Conservation (phyloP, 257 asterid species). For the Apocynum venetum region DNA sequence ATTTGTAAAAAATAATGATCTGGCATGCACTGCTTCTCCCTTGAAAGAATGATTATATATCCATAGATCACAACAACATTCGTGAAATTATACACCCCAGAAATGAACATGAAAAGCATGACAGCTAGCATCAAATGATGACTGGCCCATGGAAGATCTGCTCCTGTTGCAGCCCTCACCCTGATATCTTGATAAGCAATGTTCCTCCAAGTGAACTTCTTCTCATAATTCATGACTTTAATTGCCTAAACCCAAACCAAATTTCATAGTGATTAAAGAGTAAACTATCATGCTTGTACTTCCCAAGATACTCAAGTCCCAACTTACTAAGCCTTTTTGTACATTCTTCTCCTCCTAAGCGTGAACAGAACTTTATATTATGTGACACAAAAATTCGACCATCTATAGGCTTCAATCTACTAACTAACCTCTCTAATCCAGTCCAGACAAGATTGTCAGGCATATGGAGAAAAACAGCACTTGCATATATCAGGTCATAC, state of each 20-base stretch:
- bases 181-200: not conserved
- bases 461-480: conserved; percentile 94
- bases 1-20: conserved; percentile 3
- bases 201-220: conserved; percentile 4
- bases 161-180: not conserved
- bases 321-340: conserved; percentile 51
- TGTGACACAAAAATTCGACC: conserved; percentile 92
- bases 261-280: conserved; percentile 92
- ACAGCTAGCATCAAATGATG: not conserved
- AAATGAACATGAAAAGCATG: not conserved
- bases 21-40: not conserved
- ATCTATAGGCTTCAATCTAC: conserved; percentile 55
- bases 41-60: not conserved
- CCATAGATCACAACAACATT: not conserved
- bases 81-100: not conserved
- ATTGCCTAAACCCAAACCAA: conserved; percentile 80
- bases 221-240: conserved; percentile 30
- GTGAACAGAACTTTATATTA: conserved; percentile 88
- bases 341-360: conserved; percentile 90
- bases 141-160: not conserved
- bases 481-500: conserved; percentile 78
- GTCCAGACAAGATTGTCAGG: conserved; percentile 90
- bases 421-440: conserved; percentile 68
- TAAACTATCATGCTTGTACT: conserved; percentile 84
- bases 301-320: conserved; percentile 77